Conservation (phyloP, 2,329 filamentous ascomycete species). For the Fusarium brevicatenulatum region DNA sequence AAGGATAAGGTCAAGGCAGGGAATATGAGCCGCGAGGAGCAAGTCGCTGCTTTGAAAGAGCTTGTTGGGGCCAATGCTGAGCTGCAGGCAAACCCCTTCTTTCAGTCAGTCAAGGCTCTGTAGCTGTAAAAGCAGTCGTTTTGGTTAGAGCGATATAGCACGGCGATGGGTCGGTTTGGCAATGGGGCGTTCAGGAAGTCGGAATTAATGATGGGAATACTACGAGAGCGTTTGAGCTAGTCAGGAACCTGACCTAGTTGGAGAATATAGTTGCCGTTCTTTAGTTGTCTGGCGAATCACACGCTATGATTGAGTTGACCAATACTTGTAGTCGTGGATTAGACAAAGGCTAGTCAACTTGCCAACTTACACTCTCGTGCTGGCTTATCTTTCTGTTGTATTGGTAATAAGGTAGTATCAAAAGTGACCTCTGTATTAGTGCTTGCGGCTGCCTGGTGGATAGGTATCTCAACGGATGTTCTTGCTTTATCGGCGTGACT, state of each 20-base stretch:
- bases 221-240: conserved; percentile 6
- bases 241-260: background rate
- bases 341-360: background rate
- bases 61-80: conserved; percentile 79
- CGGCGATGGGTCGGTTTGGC: background rate
- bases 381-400: background rate
- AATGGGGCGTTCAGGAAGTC: conserved; percentile 24
- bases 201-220: conserved; percentile 14
- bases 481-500: conserved; percentile 15
- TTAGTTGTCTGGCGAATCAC: conserved; percentile 8
- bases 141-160: conserved; percentile 1
- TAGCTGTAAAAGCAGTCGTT: conserved; percentile 43
- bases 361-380: background rate
- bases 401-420: background rate
- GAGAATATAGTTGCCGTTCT: background rate
- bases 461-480: background rate
- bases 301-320: background rate
- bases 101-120: conserved; percentile 70
- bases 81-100: conserved; percentile 73
- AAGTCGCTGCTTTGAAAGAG: conserved; percentile 80
- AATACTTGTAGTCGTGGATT: background rate
- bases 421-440: background rate
- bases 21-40: conserved; percentile 75
- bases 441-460: background rate
- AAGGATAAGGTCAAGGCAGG: conserved; percentile 76